A percentile compares a stretch with the other conserved stretches of the same genome.
Evolutionary conservation across 2,329 filamentous ascomycete genomes (phyloP).

Genomic region (Lachnellula willkommii): DNA sequence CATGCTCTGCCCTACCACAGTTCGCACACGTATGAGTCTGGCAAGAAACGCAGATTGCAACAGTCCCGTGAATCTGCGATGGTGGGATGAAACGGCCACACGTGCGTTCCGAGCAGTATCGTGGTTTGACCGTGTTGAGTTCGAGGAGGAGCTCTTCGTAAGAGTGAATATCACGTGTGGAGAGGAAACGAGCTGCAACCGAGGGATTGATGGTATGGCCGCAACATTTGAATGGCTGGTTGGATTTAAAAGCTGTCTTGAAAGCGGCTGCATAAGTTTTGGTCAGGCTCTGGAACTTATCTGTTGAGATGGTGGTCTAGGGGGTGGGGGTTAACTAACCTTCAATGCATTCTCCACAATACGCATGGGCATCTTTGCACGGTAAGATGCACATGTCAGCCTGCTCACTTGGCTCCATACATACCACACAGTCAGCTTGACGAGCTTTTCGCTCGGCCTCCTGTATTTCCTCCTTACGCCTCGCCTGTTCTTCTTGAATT

Average conservation of each 20-base stretch:
- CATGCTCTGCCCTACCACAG: slow-evolving; percentile 21
- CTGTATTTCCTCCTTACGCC: neutral
- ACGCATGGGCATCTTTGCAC: slow-evolving; percentile 21
- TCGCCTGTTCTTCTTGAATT: neutral
- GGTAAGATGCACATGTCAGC: slow-evolving; percentile 11
- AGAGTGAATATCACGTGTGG: slow-evolving; percentile 10
- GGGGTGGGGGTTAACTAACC: too few relatives aligned
- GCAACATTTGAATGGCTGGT: slow-evolving; percentile 19
- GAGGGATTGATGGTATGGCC: slow-evolving; percentile 1
- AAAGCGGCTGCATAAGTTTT: too few relatives aligned
- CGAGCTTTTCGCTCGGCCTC: neutral
- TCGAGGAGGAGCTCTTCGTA: slow-evolving; percentile 25
- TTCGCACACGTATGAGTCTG: slow-evolving; percentile 19
- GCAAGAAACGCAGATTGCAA: slow-evolving; percentile 21
- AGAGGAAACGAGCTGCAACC: neutral
- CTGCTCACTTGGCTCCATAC: slow-evolving; percentile 15
- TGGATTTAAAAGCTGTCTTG: slow-evolving; percentile 17
- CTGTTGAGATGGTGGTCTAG: too few relatives aligned
- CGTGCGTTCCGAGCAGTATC: slow-evolving; percentile 21
- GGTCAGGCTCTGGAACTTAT: too few relatives aligned
- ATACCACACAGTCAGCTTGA: slow-evolving; percentile 17
- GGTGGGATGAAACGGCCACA: slow-evolving; percentile 28
- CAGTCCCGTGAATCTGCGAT: slow-evolving; percentile 17
- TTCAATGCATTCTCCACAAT: slow-evolving; percentile 17
- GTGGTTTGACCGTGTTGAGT: slow-evolving; percentile 24